Evolutionary conservation across 441 rosid species (phyloP), one percentile per base, ranked within the genome.

Genomic region (Macaranga tanarius): DNA sequence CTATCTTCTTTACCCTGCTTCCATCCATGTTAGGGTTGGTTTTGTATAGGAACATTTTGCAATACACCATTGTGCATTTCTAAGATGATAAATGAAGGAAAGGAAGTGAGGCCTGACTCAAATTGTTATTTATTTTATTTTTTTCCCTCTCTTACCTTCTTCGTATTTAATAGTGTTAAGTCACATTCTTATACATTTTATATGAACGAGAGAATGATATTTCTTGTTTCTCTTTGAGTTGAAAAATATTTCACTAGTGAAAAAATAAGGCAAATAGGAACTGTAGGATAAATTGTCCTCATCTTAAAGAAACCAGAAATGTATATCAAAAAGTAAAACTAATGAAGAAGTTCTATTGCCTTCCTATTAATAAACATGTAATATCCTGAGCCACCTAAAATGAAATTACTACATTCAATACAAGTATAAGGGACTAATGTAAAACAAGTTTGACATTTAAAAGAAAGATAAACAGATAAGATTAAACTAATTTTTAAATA

Each of bases 1-100:
- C 55, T 26, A 2, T 76, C 59, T 71, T 79, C 23, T 72, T 73
- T 57, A n/a, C 31, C 54, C 8, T 66, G 5, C 66, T 26, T 7
- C 50, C 16, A 45, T 78, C 17, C 50, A 31, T 67, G 60, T 72
- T 34, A 55, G 57, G 19, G 19, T 25, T 70, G 55, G 19, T 70
- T 55, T 38, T 44, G 13, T 16, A 42, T 42, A 48, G 31, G 34
- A 22, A 13, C 2, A 44, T 42, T 23, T 44, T 42, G 23, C 20
- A 23, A 11, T 64, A 20, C 34, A 44, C 20, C 34, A 12, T n/a
- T 52, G 23, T 44, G 31, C 48, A 23, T 44, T 16, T 44, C 7
- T 64, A 50, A 44, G 28, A 13, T 13, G 42, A 44, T 63, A 63
- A 44, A 23, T 23, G 23, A 42, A 12, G 42, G 51, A 48, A 34